Evolutionary conservation across 345 rosid species (phyloP), one percentile per base, ranked within the genome.

Genomic region (Erodium maritimum): DNA sequence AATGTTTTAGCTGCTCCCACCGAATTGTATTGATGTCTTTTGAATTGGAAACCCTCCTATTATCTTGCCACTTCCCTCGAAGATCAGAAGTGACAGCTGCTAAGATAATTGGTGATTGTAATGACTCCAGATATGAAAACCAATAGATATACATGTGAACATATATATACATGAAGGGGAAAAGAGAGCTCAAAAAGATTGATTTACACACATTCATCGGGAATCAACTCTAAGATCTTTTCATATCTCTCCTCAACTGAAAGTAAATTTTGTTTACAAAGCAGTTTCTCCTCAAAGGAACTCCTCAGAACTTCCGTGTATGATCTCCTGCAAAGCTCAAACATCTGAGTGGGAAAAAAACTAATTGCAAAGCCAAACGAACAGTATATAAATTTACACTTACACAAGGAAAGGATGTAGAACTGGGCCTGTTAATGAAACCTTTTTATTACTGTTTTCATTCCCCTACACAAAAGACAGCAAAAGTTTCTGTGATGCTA

Each of bases 341-440:
- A 42, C 11, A 51, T 19, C 21, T 37, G 24, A 67, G 45, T 68
- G 37, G 37, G 37, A 11, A 62, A 42, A 67, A 51, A 67, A 60
- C 51, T 42, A 59, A 24, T 5, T 12, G 17, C 22, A 1, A 0
- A 29, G 52, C 23, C 18, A 53, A 25, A 45, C 18, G 55, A 56
- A 61, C 19, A 23, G 16, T 17, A 56, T 17, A 34, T n/a, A 23
- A 23, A 68, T 25, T 19, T 69, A 54, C 61, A 59, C 98, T 63
- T 77, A 91, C 95, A 56, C 86, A 62, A 91, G 90, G 69, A 89
- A 91, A 24, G 98, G 98, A 80, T 88, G 93, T 75, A 91, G 91
- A 63, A 21, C 80, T 55, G 33, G 74, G 45, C 95, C 93, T 21
- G 72, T 71, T 66, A 93, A 71, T 69, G 93, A 78, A 16, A 88